Evolutionary conservation across 495 filamentous ascomycete species (phyloP).

Genomic region (Talaromyces adpressus): DNA sequence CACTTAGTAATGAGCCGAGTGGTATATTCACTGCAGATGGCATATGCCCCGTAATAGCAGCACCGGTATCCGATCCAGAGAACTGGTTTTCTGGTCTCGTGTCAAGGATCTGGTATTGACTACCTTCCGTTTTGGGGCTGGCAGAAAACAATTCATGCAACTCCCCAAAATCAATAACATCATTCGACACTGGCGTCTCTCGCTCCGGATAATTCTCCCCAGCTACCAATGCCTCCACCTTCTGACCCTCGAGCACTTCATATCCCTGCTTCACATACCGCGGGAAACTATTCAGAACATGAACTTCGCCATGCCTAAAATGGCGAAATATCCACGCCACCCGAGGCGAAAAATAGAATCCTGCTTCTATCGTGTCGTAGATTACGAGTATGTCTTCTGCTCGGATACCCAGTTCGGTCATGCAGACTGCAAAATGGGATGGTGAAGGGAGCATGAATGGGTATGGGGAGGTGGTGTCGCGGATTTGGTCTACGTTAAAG

Average conservation of each 20-base stretch:
- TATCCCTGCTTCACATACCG: conserved; percentile 14
- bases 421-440: conserved; percentile 14
- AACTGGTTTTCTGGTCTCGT: conserved; percentile 16
- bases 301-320: conserved; percentile 21
- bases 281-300: conserved; percentile 29
- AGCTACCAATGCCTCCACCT: background rate
- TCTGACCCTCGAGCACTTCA: conserved; percentile 2
- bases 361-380: conserved; percentile 24
- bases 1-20: conserved; percentile 16
- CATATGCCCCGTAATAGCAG: conserved; percentile 20
- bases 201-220: conserved; percentile 7
- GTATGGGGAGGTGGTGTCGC: conserved; percentile 18
- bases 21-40: conserved; percentile 24
- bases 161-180: conserved; percentile 18
- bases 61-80: conserved; percentile 10
- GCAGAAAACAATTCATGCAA: conserved; percentile 6
- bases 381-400: conserved; percentile 23
- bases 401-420: conserved; percentile 17
- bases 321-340: conserved; percentile 23
- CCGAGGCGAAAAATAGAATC: conserved; percentile 23
- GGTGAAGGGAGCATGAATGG: conserved; percentile 24
- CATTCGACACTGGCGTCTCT: background rate
- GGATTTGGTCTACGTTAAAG: conserved; percentile 25
- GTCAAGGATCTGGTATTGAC: conserved; percentile 16
- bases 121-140: background rate